A percentile compares a stretch with the other conserved stretches of the same genome.
These are phyloP conservation scores for Aspergillus coremiiformis DNA, from an alignment of 495 filamentous ascomycete species.

Conservation along the genomic window DNA sequence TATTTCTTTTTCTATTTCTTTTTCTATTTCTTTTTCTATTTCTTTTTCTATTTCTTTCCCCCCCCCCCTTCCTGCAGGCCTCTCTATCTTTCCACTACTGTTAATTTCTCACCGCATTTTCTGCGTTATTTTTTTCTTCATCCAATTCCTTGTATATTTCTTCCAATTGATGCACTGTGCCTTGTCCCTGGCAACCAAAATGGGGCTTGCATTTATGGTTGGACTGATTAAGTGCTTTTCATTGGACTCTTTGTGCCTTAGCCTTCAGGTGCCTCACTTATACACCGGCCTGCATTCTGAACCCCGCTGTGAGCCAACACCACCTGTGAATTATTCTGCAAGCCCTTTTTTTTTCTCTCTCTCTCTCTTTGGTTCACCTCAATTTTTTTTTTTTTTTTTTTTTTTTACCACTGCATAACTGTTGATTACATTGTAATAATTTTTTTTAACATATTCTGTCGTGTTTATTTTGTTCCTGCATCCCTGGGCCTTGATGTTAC, in stretches of 20 bases:
- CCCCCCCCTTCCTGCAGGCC: too few species aligned
- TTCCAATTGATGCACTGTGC: not conserved
- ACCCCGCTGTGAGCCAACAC: not conserved
- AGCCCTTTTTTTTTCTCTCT: not conserved
- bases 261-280: not conserved
- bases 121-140: conserved; percentile 11
- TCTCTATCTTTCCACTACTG: conserved; percentile 3
- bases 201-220: not conserved
- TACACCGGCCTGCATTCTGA: not conserved
- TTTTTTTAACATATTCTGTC: conserved; percentile 4
- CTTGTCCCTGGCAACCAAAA: not conserved
- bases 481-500: not conserved
- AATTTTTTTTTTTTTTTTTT: conserved; percentile 1
- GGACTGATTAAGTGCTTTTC: not conserved
- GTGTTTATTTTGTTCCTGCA: not conserved
- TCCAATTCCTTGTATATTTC: conserved; percentile 3
- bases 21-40: conserved; percentile 6
- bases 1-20: conserved; percentile 11
- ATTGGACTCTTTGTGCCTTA: not conserved
- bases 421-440: not conserved
- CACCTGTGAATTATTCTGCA: not conserved
- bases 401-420: not conserved
- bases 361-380: too few species aligned
- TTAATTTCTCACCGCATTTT: conserved; percentile 19
- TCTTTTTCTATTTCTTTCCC: conserved; percentile 6